Evolutionary conservation across 2,329 filamentous ascomycete species (phyloP), one percentile per base, ranked within the genome.

Genomic region (Dactylellina sp.): DNA sequence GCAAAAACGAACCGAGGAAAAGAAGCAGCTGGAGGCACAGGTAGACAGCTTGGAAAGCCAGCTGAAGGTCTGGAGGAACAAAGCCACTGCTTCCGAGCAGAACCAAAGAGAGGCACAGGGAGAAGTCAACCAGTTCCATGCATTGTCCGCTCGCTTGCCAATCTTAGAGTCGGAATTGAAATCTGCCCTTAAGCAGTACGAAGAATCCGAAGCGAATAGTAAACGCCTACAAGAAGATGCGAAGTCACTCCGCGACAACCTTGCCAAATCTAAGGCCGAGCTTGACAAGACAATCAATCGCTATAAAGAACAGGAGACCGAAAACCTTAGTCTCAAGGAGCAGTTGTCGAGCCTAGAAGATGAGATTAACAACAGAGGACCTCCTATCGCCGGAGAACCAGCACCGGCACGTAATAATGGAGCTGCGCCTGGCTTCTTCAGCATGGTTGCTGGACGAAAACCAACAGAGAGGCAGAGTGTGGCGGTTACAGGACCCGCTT

Each of bases 61-160:
- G 82, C 89, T 99, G 83, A 96, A 96, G 82, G 96, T 92, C 25
- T 97, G 93, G 92, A 93, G 96, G 84, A 93, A 88, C 78, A 88
- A 93, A 77, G 92, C 97, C 82, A 97, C 93, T 79, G 89, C 91
- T 20, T 86, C 98, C 76, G 95, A 99, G 82, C 89, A 89, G 62
- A 88, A 93, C 64, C 91, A 93, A 50, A 97, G 96, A 83, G 95
- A 99, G 80, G 86, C 99, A 63, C 95, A 99, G 82, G 90, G 90
- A 35, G 95, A 99, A 82, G 95, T 95, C 74, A 99, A 99, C 82
- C 94, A 98, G 83, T 95, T 94, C 62, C 95, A 95, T 83, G 97
- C 98, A 79, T 92, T 91, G 1, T 93, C 94, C 60, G 95, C 95
- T 76, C 91, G 92, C 77, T 85, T 99, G 62, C 89, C 91, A 78